Evolutionary conservation across 208 protist genomes (phyloP).

Genomic region (Naegleria lovaniensis): DNA sequence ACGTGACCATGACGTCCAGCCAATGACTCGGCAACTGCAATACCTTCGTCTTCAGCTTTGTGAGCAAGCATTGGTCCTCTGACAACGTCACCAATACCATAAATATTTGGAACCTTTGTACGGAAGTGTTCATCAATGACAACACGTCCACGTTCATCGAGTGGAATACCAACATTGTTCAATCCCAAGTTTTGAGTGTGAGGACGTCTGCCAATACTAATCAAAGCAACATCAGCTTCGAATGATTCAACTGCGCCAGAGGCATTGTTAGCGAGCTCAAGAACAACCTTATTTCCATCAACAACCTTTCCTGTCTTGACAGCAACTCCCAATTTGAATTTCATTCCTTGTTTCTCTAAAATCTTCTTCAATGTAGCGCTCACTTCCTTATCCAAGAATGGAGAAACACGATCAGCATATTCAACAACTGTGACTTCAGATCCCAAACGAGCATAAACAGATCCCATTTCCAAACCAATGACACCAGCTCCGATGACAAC

Average conservation of each 20-base stretch:
- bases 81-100: slow-evolving; percentile 97
- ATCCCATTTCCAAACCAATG: slow-evolving; percentile 97
- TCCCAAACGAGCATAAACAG: slow-evolving; percentile 94
- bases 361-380: slow-evolving; percentile 62
- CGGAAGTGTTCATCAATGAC: slow-evolving; percentile 85
- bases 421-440: slow-evolving; percentile 97
- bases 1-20: slow-evolving; percentile 84
- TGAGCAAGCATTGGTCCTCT: slow-evolving; percentile 98
- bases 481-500: slow-evolving; percentile 98
- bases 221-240: slow-evolving; percentile 83
- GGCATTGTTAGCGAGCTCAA: slow-evolving; percentile 69
- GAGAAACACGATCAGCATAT: slow-evolving; percentile 80
- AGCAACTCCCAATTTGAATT: slow-evolving; percentile 61
- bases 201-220: slow-evolving; percentile 91
- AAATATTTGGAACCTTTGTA: slow-evolving; percentile 88
- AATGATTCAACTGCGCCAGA: slow-evolving; percentile 68
- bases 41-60: slow-evolving; percentile 99
- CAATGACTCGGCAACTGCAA: slow-evolving; percentile 82
- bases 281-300: slow-evolving; percentile 63
- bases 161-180: slow-evolving; percentile 80
- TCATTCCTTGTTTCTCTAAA: slow-evolving; percentile 75
- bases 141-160: slow-evolving; percentile 79
- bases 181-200: slow-evolving; percentile 85
- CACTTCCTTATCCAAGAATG: slow-evolving; percentile 72
- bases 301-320: slow-evolving; percentile 47